A percentile compares a stretch with the other conserved stretches of the same genome.
These are phyloP conservation scores for Ganoderma lingzhi DNA, from an alignment of 1,284 basidiomycete genomes.

Conservation along the genomic window DNA sequence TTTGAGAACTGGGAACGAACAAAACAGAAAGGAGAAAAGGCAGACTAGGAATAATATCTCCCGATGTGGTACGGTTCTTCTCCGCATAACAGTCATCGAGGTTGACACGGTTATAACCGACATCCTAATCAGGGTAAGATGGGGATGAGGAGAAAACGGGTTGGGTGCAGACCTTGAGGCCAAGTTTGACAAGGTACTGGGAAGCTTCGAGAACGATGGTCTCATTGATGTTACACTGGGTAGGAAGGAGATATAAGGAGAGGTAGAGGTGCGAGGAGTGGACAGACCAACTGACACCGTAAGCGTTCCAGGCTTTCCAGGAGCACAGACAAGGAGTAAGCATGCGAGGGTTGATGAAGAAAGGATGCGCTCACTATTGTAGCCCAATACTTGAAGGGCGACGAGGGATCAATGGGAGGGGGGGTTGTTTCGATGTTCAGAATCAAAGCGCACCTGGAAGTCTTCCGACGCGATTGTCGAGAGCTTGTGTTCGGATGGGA, in stretches of 20 bases:
- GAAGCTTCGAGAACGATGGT: constrained; percentile 46
- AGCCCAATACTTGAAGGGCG: constrained; percentile 39
- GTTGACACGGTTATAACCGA: constrained; percentile 49
- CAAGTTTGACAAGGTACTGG: constrained; percentile 44
- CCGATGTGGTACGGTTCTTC: constrained; percentile 44
- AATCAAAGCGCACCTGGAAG: constrained; percentile 19
- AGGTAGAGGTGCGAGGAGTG: not conserved
- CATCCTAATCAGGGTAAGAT: constrained; percentile 27
- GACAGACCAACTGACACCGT: constrained; percentile 33
- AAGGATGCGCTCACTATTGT: constrained; percentile 41
- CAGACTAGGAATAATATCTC: constrained; percentile 45
- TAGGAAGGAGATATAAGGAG: not conserved
- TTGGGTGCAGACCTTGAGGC: constrained; percentile 36
- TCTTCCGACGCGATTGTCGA: constrained; percentile 22
- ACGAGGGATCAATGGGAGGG: not conserved
- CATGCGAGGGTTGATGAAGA: not conserved
- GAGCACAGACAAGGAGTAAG: not conserved
- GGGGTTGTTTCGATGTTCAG: not conserved
- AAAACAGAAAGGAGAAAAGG: not conserved
- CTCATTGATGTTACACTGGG: constrained; percentile 49
- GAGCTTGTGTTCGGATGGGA: constrained; percentile 11
- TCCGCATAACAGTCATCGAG: constrained; percentile 52
- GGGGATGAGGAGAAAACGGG: not conserved
- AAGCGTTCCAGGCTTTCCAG: constrained; percentile 44
- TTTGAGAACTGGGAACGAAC: not conserved